Evolutionary conservation across 2,329 filamentous ascomycete species (phyloP), one percentile per base, ranked within the genome.

Genomic region (Stagonosporopsis tanaceti): DNA sequence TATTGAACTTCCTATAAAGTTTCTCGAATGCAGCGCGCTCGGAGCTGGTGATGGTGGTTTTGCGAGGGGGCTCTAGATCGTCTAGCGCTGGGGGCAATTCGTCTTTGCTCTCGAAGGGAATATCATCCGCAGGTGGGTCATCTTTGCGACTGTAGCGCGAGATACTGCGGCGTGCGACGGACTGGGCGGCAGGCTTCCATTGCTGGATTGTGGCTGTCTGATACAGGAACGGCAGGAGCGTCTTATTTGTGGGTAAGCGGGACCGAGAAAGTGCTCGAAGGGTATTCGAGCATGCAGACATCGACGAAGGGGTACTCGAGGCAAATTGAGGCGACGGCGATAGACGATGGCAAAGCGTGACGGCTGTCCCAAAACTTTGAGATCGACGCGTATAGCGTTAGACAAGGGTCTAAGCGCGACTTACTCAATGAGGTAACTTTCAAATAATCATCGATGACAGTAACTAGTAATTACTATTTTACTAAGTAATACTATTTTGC

Each of bases 141-240:
- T 79, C 74, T 45, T 76, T 73, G 24, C 57, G 53, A 65, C 67
- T 60, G 46, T 61, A 63, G 6, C 65, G 67, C 11, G 64, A 61
- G 20, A 66, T 58, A 35, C 59, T 64, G 54, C 69, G 71, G 32
- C 62, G 67, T 34, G 61, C 56, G 50, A 61, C 57, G 48, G 59
- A 56, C 42, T 60, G 63, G 40, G 60, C 58, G 47, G 59, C 57
- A 47, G 60, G 51, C 30, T 62, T 64, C 57, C 77, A 70, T 63
- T 77, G 75, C 56, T 80, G 76, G 30, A 89, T 82, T 0, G 89
- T 91, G 57, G 83, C 80, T 5, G 90, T 92, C 63, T 90, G 88
- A 70, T 92, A 92, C 6, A 93, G 81, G 55, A 92, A 92, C 0
- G 89, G 87, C 4, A 87, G 76, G 14, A 87, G 74, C 6, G 84